Evolutionary conservation across 495 filamentous ascomycete species (phyloP), one percentile per base, ranked within the genome.

Genomic region (Astrothelium subdiscretum): DNA sequence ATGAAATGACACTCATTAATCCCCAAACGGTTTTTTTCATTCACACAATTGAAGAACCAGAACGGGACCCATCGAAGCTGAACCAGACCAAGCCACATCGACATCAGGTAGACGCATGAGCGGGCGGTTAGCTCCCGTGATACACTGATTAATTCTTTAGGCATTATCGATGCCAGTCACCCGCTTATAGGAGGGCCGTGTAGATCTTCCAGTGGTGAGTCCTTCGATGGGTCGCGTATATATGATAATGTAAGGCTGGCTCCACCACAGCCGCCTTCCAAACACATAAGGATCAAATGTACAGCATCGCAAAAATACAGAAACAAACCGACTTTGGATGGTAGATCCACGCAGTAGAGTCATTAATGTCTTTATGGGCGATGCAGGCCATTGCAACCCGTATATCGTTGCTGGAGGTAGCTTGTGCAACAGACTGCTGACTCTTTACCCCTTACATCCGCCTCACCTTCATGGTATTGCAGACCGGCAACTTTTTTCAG

Each of bases 1-100:
- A 26, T 27, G 24, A 54, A 54, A 54, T 54, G 48, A 54, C 48
- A 54, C 48, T 54, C 48, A 54, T 54, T 54, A 8, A n/a, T n/a
- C n/a, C n/a, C n/a, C n/a, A n/a, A n/a, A n/a, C n/a, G n/a, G n/a
- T n/a, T n/a, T n/a, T n/a, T n/a, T n/a, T n/a, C n/a, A n/a, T n/a
- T n/a, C n/a, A n/a, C n/a, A n/a, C n/a, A n/a, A n/a, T n/a, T n/a
- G n/a, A n/a, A n/a, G 35, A 40, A 40, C 35, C 35, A 15, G 35
- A 40, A 40, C 15, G 35, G 35, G 35, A 40, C 35, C 6, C 35
- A 40, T 40, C 6, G 35, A 40, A 40, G 35, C 35, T 40, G 35
- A 40, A 40, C 15, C 35, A 40, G 35, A 40, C 35, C 35, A 40
- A 40, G 35, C 35, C 5, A 40, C 35, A 40, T 40, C 35, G 35